Evolutionary conservation across 106 monocot genomes (phyloP), one percentile per base, ranked within the genome.

Genomic region (Hemerocallis citrina): DNA sequence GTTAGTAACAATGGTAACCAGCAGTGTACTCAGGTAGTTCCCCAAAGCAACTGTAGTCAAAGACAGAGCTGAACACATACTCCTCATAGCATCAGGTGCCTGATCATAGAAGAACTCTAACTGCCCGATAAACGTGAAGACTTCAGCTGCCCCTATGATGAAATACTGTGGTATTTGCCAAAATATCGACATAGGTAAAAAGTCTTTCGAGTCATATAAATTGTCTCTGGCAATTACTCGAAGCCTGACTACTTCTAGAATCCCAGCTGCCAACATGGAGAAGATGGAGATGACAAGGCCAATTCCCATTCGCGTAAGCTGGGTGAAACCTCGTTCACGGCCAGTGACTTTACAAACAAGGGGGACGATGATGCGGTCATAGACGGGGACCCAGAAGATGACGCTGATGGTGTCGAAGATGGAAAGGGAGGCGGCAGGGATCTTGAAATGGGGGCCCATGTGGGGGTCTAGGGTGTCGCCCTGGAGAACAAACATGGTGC

Each of bases 61-160:
- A 2, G 80, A 74, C 10, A 85, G 80, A 3, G 85, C 85, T 3
- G 80, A 77, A 57, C 80, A 81, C 74, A 85, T 63, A 68, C 85
- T 85, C 59, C 85, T 77, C 85, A 77, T 81, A 11, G 85, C 85
- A 57, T 85, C 85, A 3, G 85, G 85, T 4, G 85, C 77, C 54
- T 85, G 80, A 62, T 85, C 80, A 23, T 85, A 85, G 74, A 85
- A 85, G 74, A 85, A 85, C 59, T 85, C 80, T 13, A 85, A 44
- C 40, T 85, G 80, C 19, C 85, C 85, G 25, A 85, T 61, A 57
- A 76, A 80, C 30, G 85, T 77, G 67, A 77, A 85, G 2, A 85
- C 80, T 64, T 85, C 85, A 0, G 85, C 80, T 2, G 74, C 76
- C 3, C 85, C 80, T 0, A 85, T 32, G 30, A 85, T 71, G 80